Conservation (phyloP, 306 rosid genomes). For the Cucurbita moschata region DNA sequence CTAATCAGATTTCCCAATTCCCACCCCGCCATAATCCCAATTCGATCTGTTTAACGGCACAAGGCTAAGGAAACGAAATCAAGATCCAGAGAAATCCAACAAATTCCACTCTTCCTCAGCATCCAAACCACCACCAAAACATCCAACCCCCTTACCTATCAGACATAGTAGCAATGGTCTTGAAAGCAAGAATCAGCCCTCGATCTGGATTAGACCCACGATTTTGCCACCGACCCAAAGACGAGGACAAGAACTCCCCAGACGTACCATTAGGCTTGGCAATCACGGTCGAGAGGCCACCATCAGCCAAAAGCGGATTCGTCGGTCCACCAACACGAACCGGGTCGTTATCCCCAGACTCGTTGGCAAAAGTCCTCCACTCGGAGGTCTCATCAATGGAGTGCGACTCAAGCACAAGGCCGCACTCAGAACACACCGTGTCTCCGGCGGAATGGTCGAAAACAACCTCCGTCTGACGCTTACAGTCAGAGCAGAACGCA, state of each 20-base stretch:
- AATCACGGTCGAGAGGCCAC: conserved; percentile 83
- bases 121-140: neutral
- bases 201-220: conserved; percentile 92
- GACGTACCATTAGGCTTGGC: conserved; percentile 76
- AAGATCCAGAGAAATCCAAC: neutral
- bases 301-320: conserved; percentile 70
- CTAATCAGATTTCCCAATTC: neutral
- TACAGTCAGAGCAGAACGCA: conserved; percentile 79
- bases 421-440: conserved; percentile 89
- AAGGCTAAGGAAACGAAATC: neutral
- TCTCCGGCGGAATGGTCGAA: conserved; percentile 90
- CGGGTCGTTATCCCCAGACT: conserved; percentile 91
- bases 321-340: conserved; percentile 90
- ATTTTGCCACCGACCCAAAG: conserved; percentile 95
- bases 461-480: conserved; percentile 87
- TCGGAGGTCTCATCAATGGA: conserved; percentile 89
- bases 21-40: neutral
- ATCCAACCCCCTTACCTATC: conserved; percentile 53
- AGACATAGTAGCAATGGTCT: conserved; percentile 89
- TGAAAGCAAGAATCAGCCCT: conserved; percentile 65
- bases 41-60: neutral
- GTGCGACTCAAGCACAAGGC: conserved; percentile 79
- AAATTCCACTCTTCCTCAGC: neutral
- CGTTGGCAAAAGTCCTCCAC: conserved; percentile 90
- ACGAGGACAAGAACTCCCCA: conserved; percentile 70